Base-by-base conservation (phyloP, 768 basidiomycete genomes). In the Trametes meyenii region DNA sequence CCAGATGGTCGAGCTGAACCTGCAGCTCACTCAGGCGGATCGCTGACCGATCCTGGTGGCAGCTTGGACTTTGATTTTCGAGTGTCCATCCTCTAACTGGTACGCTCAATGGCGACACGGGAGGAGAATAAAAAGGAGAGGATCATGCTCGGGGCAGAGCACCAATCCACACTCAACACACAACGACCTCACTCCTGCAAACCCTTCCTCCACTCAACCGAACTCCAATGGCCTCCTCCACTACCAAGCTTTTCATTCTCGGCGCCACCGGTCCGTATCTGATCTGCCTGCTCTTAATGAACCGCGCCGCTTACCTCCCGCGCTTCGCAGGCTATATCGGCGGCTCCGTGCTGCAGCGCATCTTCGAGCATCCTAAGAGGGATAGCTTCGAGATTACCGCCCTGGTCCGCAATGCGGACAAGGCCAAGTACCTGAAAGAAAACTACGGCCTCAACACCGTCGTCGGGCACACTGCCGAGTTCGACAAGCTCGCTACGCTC, bases 341-440 rank as follows among this genome's bases (percentile, higher is more conserved):
- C 1, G 86, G 83, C n/a, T 78, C 80, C 2, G 80, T 85, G 23
- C 74, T 86, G 1, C 58, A 75, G 2, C 77, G 76, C 43, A 74
- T 86, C 14, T 71, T 85, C 54, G 67, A 69, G 19, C 81, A 84
- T 21, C 59, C 55, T 38, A 44, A 51, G 5, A 39, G 39, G n/a
- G 46, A 38, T 2, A 38, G 35, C 26, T 60, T 61, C 33, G 46
- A 58, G 17, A 57, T 57, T 29, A 57, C 59, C 12, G 53, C 53
- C 16, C 36, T 62, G 11, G 60, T 62, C 21, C 58, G 55, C 56
- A 26, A 17, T 33, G 39, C 51, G 17, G 38, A 45, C 40, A 61
- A 65, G 44, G 60, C 51, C 21, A 50, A 53, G 40, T 13, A 50
- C 36, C 26, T 61, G 17, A 50, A 67, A 50, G 21, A 44, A 6